Base-by-base conservation (phyloP, 2,329 filamentous ascomycete genomes). In the Septoria linicola region DNA sequence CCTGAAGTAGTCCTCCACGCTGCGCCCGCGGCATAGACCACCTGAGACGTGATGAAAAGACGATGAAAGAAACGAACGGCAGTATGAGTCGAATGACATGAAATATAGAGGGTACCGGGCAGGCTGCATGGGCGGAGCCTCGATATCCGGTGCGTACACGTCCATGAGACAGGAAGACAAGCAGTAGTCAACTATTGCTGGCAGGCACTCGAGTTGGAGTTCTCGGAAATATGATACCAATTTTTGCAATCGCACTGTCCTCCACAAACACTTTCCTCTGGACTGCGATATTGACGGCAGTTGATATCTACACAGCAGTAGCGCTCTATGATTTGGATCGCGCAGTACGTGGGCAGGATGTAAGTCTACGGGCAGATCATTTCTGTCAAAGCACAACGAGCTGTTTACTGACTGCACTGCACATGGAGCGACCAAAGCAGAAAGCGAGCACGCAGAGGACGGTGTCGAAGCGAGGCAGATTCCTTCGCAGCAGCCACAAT, bases 181-280 rank as follows among this genome's bases (percentile, higher is more conserved):
- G n/a, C 23, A 27, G 10, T 5, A 5, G 5, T 10, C 5, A 27
- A 14, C 11, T 32, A 16, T 16, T 42, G 40, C 40, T 30, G 25
- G 17, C 25, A 17, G 21, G 4, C 21, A 19, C 23, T 42, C 25
- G 25, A 42, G 16, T 35, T 35, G 14, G 41, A 21, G 41, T 44
- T 35, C 11, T 11, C 11, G 41, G 41, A 35, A 41, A 44, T 35
- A 44, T 44, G 41, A 44, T 44, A 44, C 41, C 41, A 44, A 34
- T 44, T 17, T 44, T 44, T 19, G 4, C 32, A 13, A 35, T 35
- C n/a, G 13, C 5, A 27, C 10, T 27, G 23, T 27, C 10, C 23
- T 27, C 23, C 23, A 10, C 23, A 10, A 5, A 27, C 23, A 27
- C 32, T 35, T 17, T 35, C 32, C n/a, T n/a, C n/a, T n/a, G n/a